phyloP scores from a whole-genome alignment of 2,329 filamentous ascomycete genomes.

The Xylaria sp. region DNA sequence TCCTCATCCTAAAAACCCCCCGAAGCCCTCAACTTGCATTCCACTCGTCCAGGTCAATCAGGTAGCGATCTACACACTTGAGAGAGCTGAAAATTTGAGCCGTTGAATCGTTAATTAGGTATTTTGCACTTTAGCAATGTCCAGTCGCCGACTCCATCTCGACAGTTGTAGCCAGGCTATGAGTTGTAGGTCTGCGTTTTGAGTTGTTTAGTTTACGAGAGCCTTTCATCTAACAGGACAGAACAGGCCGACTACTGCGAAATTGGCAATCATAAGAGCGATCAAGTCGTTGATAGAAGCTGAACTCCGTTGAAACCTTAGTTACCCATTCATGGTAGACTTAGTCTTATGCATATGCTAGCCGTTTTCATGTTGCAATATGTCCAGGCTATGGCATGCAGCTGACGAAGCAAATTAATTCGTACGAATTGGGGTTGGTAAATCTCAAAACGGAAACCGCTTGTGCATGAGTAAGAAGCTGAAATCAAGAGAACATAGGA shows the following conservation, averaged over 20 bases:
- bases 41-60: background rate
- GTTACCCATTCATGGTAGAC: slow-evolving; percentile 1
- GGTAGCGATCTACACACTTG: slow-evolving; percentile 7
- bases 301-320: background rate
- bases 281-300: slow-evolving; percentile 8
- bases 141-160: slow-evolving; percentile 7
- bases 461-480: slow-evolving; percentile 1
- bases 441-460: background rate
- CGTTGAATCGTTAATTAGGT: background rate
- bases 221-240: background rate
- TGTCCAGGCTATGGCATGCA: background rate
- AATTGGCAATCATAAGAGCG: slow-evolving; percentile 12
- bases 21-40: background rate
- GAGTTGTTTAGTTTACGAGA: slow-evolving; percentile 1
- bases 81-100: slow-evolving; percentile 9
- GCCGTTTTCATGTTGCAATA: slow-evolving; percentile 1
- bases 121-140: background rate
- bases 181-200: background rate
- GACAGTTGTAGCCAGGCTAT: slow-evolving; percentile 18
- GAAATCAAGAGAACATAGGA: slow-evolving; percentile 1
- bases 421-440: background rate
- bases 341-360: background rate
- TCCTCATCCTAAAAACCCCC: background rate
- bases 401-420: background rate
- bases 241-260: background rate